Evolutionary conservation across 495 filamentous ascomycete species (phyloP), one percentile per base, ranked within the genome.

Genomic region (Podospora sp.): DNA sequence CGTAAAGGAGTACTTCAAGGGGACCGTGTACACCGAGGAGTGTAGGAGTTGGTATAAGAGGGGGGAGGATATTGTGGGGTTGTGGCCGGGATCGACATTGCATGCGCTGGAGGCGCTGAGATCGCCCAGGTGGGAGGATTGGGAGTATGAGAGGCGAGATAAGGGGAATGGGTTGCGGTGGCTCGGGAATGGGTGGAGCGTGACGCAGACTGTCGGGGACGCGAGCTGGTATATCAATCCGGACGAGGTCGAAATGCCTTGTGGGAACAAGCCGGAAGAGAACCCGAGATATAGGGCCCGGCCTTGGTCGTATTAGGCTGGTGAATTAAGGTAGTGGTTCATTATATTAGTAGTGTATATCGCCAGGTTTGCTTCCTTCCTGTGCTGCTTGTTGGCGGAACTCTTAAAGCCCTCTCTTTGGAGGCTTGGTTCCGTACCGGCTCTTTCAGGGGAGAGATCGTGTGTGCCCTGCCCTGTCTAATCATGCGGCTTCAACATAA

Each of bases 1-100:
- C 70, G 85, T 84, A 53, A 84, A 87, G 60, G 76, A 80, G n/a
- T 91, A 89, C 72, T 90, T 90, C 69, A 79, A 83, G 59, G 76
- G 80, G 20, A 91, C 88, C 2, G 89, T 90, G 3, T 87, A 88
- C 78, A 81, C 84, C 14, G 86, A 87, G 12, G 81, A 85, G 33
- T 93, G 90, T 74, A 84, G 84, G 20, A 88, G 85, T n/a, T 93
- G 90, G 90, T 90, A 90, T 71, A 88, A 89, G 57, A 66, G 68
- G 16, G 70, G 73, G 26, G 72, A 76, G 8, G 75, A 74, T 49
- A 73, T 82, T 12, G 77, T 72, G 14, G 80, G 76, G 7, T 61
- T 81, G 25, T 82, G 81, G 79, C 81, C 80, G 0, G 80, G 81
- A 21, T 75, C 72, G n/a, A 76, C 79, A 16, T 70, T 80, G 68